Conservation (phyloP, 257 asterid genomes). For the Osmanthus fragrans region DNA sequence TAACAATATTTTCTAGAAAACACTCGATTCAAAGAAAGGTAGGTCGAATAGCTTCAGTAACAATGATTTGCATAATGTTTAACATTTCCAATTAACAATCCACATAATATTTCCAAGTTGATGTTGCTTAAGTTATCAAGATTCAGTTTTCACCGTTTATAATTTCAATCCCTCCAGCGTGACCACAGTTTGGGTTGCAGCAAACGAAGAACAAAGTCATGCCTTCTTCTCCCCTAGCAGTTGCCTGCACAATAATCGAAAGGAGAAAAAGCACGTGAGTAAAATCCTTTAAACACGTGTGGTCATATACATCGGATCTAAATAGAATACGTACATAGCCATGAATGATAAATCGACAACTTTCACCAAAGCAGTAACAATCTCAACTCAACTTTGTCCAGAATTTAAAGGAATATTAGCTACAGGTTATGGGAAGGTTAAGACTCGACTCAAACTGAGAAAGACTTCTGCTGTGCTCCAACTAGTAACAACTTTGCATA, state of each 20-base stretch:
- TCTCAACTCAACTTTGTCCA: background rate
- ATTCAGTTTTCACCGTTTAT: constrained; percentile 18
- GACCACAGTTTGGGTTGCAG: constrained; percentile 91
- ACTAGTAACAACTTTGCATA: background rate
- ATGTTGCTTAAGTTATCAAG: constrained; percentile 2
- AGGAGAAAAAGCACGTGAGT: background rate
- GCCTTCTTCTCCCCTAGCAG: constrained; percentile 96
- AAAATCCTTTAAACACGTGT: background rate
- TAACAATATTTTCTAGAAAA: background rate
- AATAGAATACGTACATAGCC: background rate
- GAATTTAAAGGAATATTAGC: background rate
- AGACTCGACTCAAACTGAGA: background rate
- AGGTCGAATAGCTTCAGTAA: background rate
- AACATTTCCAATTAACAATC: background rate
- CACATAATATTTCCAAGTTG: background rate
- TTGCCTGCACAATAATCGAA: constrained; percentile 62
- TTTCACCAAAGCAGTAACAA: background rate
- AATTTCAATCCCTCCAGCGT: constrained; percentile 86
- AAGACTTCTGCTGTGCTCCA: background rate
- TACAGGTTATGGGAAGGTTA: background rate
- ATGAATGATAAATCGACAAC: background rate
- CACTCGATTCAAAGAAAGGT: background rate
- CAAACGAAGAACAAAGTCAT: constrained; percentile 93
- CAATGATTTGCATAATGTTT: background rate
- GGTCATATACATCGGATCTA: background rate